These are phyloP conservation scores for Populus hybrid DNA, from an alignment of 441 rosid genomes.

Conservation along the genomic window DNA sequence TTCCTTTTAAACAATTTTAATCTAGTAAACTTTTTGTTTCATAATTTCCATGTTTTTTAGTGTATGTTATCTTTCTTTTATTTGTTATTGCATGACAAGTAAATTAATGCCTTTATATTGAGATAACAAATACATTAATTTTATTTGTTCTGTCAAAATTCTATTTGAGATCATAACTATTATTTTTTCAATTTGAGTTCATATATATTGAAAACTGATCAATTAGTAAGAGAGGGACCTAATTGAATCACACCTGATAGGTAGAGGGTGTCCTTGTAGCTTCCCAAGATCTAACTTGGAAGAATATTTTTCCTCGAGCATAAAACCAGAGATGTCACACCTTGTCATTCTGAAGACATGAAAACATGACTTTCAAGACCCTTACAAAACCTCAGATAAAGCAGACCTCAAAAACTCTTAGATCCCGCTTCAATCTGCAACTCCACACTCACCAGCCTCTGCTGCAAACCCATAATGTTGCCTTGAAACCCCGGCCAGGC, in stretches of 20 bases:
- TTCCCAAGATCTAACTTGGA: neutral
- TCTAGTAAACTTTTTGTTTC: neutral
- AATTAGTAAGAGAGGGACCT: neutral
- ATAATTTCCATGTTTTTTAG: neutral
- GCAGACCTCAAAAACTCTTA: slow-evolving; percentile 8
- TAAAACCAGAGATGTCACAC: neutral
- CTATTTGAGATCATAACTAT: neutral
- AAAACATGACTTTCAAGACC: slow-evolving; percentile 10
- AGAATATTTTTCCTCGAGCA: neutral
- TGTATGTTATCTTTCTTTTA: neutral
- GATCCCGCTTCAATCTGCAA: slow-evolving; percentile 9
- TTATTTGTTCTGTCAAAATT: neutral
- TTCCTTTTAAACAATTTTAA: neutral
- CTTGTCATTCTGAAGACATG: neutral
- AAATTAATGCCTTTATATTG: too few species aligned
- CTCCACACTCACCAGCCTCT: neutral
- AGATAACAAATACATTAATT: too few species aligned
- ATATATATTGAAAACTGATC: neutral
- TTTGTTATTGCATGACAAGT: neutral
- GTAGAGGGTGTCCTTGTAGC: neutral
- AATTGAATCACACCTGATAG: neutral
- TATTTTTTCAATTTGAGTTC: neutral
- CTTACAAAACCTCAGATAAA: slow-evolving; percentile 21
- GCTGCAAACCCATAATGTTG: neutral
- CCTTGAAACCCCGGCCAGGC: too few species aligned